Evolutionary conservation across 345 rosid species (phyloP).

Genomic region (Boechera divaricarpa): DNA sequence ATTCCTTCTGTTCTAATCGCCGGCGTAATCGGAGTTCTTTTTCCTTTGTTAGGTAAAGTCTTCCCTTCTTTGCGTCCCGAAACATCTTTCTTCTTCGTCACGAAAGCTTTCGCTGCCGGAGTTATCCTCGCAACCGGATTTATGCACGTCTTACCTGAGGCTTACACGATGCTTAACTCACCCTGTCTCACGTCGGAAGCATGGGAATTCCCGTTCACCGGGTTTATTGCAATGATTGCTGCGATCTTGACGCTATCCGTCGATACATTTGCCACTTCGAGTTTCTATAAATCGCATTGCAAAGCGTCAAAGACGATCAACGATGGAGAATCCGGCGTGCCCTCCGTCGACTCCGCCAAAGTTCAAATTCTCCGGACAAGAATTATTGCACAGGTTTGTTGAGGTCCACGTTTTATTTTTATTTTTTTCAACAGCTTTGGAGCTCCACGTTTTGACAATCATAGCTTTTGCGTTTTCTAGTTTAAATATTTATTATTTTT

Average conservation of each 20-base stretch:
- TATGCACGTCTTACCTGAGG: slow-evolving; percentile 56
- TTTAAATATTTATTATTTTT: neutral
- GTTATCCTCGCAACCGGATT: slow-evolving; percentile 58
- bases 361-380: slow-evolving; percentile 51
- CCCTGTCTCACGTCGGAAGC: slow-evolving; percentile 49
- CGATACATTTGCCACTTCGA: slow-evolving; percentile 51
- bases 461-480: slow-evolving; percentile 18
- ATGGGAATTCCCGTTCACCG: slow-evolving; percentile 57
- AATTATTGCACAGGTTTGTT: slow-evolving; percentile 57
- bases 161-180: slow-evolving; percentile 46
- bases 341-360: slow-evolving; percentile 11
- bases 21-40: slow-evolving; percentile 39
- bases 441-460: neutral
- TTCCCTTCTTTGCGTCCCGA: slow-evolving; percentile 47
- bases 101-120: slow-evolving; percentile 61
- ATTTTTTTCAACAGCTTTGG: too few species aligned
- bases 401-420: neutral
- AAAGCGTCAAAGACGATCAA: slow-evolving; percentile 21
- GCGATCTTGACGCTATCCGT: slow-evolving; percentile 52
- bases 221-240: slow-evolving; percentile 55
- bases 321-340: slow-evolving; percentile 40
- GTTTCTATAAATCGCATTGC: slow-evolving; percentile 50
- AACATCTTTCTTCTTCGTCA: slow-evolving; percentile 47
- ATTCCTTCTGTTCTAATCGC: slow-evolving; percentile 35
- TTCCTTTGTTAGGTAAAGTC: slow-evolving; percentile 43